Conservation (phyloP, 1,139 yeast species). For the Pichiaceae sp. region DNA sequence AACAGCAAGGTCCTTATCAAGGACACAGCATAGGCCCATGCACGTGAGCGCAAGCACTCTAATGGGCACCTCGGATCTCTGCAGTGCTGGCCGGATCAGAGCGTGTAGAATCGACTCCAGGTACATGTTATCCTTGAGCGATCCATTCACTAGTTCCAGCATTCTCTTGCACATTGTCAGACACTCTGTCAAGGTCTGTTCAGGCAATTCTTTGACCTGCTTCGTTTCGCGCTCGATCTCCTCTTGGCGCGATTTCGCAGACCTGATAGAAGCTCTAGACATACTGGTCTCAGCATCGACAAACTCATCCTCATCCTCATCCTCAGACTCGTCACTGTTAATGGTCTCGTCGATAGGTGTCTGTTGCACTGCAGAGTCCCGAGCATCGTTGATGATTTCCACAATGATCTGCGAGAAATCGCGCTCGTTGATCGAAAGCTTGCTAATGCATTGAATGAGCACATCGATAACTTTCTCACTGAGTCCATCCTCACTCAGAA, state of each 20-base stretch:
- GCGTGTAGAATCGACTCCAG: slow-evolving; percentile 68
- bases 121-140: slow-evolving; percentile 58
- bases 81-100: slow-evolving; percentile 74
- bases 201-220: slow-evolving; percentile 33
- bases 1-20: slow-evolving; percentile 58
- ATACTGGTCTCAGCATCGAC: slow-evolving; percentile 41
- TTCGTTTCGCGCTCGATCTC: slow-evolving; percentile 12
- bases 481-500: slow-evolving; percentile 47
- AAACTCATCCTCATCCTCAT: slow-evolving; percentile 34
- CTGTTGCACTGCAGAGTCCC: slow-evolving; percentile 52
- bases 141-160: slow-evolving; percentile 58
- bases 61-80: slow-evolving; percentile 45
- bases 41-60: slow-evolving; percentile 68
- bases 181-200: slow-evolving; percentile 54
- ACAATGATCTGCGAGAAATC: slow-evolving; percentile 79
- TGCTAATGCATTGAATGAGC: slow-evolving; percentile 58
- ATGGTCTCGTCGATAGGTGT: slow-evolving; percentile 10
- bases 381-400: slow-evolving; percentile 80
- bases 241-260: slow-evolving; percentile 21
- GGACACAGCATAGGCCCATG: slow-evolving; percentile 69
- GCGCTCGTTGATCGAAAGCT: slow-evolving; percentile 67
- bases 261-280: slow-evolving; percentile 18
- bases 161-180: slow-evolving; percentile 63
- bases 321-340: slow-evolving; percentile 24
- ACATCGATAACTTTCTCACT: slow-evolving; percentile 46